Evolutionary conservation across 192 early-diverging fungal genomes (phyloP), one percentile per base, ranked within the genome.

Genomic region (Linnemannia elongata): DNA sequence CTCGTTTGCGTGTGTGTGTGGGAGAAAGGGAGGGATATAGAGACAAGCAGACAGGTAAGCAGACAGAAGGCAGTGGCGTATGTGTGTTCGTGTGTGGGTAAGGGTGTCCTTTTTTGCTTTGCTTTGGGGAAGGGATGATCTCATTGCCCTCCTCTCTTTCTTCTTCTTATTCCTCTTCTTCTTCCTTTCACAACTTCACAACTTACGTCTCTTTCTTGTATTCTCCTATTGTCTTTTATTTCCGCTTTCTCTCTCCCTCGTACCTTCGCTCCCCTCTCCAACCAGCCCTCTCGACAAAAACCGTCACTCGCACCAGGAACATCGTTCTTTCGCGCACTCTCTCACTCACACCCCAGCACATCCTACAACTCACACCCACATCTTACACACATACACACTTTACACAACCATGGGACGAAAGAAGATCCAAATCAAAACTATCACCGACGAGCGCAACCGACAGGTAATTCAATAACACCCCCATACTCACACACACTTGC

Each of bases 341-440:
- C 55, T 27, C 55, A 27, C 7, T 6, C 12, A 33, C 27, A 35
- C 27, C 9, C 30, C 20, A 45, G 9, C 12, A 33, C 60, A 30
- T 24, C 4, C 10, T 13, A 12, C 60, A 10, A 2, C n/a, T 1
- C 27, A 66, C 33, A 66, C 60, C 15, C 27, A 27, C 13, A 33
- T 10, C n/a, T 66, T 12, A 66, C 10, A 66, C 60, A 33, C 17
- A 52, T 17, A 3, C 49, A 18, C 47, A 18, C 49, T 52, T 52
- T 18, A 20, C 47, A 49, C 78, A 79, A 90, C 70, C 27, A 98
- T 98, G 97, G 97, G 97, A 70, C 90, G 97, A 38, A 97, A 97
- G 88, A 97, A 98, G 92, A 98, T 98, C 80, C 95, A 96, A 82
- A 98, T 98, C 87, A 93, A 96, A 80, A 92, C 91, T 75, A 98